Conservation (phyloP, 2,329 filamentous ascomycete species). For the Chaetomium sp. region DNA sequence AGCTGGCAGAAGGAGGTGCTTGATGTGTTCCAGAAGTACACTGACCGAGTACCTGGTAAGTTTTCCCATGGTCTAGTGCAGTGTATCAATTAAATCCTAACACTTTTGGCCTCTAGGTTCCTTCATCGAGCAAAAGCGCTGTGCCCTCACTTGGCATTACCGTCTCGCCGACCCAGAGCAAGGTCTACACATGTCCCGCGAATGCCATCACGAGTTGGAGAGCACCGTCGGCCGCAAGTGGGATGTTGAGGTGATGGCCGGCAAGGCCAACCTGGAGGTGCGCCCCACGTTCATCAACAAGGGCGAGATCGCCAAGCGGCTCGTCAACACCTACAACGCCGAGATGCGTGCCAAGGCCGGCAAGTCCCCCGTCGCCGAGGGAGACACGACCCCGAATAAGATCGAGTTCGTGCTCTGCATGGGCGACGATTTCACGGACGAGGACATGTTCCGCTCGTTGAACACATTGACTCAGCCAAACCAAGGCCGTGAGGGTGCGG, state of each 20-base stretch:
- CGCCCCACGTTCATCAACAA: conserved; percentile 98
- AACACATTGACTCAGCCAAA: conserved; percentile 43
- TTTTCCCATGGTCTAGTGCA: conserved; percentile 11
- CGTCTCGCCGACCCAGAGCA: conserved; percentile 83
- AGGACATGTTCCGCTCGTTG: conserved; percentile 90
- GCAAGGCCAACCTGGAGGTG: conserved; percentile 95
- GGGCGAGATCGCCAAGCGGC: conserved; percentile 82
- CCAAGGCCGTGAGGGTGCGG: conserved; percentile 19
- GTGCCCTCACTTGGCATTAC: conserved; percentile 96
- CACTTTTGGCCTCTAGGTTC: conserved; percentile 49
- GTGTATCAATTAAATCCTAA: background rate
- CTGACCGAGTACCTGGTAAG: conserved; percentile 74
- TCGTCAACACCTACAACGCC: conserved; percentile 66
- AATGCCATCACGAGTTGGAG: conserved; percentile 78
- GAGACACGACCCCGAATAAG: conserved; percentile 37
- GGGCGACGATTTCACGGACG: conserved; percentile 95
- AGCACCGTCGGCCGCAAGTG: conserved; percentile 67
- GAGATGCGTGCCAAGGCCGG: conserved; percentile 21
- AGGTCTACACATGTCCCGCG: conserved; percentile 69
- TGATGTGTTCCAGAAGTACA: conserved; percentile 79
- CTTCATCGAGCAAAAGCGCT: conserved; percentile 90
- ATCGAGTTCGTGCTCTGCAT: conserved; percentile 85
- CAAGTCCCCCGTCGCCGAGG: conserved; percentile 17
- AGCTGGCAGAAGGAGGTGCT: conserved; percentile 84
- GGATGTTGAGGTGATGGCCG: conserved; percentile 93